Evolutionary conservation across 768 basidiomycete genomes (phyloP).

Genomic region (Phallus indusiatus): DNA sequence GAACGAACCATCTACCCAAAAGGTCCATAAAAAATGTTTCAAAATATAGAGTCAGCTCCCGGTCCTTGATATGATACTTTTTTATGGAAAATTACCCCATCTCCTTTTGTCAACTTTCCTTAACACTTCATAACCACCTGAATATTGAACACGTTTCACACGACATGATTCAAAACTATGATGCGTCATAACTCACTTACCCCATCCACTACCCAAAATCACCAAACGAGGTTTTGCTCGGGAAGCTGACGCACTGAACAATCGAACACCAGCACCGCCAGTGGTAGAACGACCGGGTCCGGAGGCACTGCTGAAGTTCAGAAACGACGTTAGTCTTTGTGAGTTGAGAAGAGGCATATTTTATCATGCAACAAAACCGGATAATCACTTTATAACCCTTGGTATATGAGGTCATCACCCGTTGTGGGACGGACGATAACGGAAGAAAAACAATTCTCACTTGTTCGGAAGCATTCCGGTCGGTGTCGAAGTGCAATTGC

Average conservation of each 20-base stretch:
- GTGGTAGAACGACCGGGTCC: not conserved
- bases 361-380: not conserved
- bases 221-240: conserved; percentile 37
- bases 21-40: not conserved
- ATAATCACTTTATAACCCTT: not conserved
- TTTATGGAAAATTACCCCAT: conserved; percentile 40
- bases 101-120: conserved; percentile 59
- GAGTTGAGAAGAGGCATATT: not conserved
- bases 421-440: not conserved
- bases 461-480: too few species aligned
- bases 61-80: not conserved
- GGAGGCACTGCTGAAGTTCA: not conserved
- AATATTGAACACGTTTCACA: not conserved
- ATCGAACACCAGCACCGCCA: too few species aligned
- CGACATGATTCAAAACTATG: not conserved
- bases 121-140: conserved; percentile 56
- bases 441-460: not conserved
- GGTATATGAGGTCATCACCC: not conserved
- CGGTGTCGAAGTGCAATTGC: too few species aligned
- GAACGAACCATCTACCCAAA: not conserved
- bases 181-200: not conserved
- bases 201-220: conserved; percentile 72
- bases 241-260: conserved; percentile 1
- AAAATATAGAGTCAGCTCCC: not conserved
- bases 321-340: not conserved